Evolutionary conservation across 2,329 filamentous ascomycete genomes (phyloP), one percentile per base, ranked within the genome.

Genomic region (Epicoccum nigrum): DNA sequence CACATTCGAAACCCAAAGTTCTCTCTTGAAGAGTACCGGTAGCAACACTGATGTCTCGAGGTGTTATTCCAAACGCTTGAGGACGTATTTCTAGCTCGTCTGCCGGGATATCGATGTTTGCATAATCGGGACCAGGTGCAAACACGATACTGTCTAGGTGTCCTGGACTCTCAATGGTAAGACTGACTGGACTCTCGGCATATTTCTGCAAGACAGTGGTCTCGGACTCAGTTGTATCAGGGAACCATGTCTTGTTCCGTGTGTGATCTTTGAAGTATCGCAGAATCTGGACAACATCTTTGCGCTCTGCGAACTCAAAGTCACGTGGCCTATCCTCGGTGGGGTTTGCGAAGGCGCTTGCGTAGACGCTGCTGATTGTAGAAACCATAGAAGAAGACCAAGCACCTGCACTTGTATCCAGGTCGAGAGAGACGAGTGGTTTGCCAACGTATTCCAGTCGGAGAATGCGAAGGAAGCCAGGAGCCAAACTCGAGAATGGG

Each of bases 1-100:
- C 38, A 15, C 57, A 42, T 27, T 62, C 59, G 11, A 51, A 48
- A 1, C 59, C 59, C 16, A 63, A 27, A 4, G 27, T 33, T 7
- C 35, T 47, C 5, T 47, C 34, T 40, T 38, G 43, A 38, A 38
- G 11, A 31, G 33, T n/a, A 25, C 37, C 37, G 3, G 23, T 31
- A 7, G 15, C 43, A 28, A 19, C 43, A 11, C 43, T 38, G 13
- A 45, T 39, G 17, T 45, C 43, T 2, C 43, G 43, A 16, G 33
- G 16, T 7, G 43, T 45, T 30, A 45, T 45, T 11, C 43, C 43
- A n/a, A 45, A 45, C 16, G 43, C 43, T 7, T 45, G 32, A 13
- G 43, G 43, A 23, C 33, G 7, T 8, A 45, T 45, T 15, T 45
- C 33, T 2, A 45, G 19, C 17, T 45, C 43, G 7, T 45, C 16